Evolutionary conservation across 345 rosid species (phyloP).

Genomic region (Salix arbutifolia): DNA sequence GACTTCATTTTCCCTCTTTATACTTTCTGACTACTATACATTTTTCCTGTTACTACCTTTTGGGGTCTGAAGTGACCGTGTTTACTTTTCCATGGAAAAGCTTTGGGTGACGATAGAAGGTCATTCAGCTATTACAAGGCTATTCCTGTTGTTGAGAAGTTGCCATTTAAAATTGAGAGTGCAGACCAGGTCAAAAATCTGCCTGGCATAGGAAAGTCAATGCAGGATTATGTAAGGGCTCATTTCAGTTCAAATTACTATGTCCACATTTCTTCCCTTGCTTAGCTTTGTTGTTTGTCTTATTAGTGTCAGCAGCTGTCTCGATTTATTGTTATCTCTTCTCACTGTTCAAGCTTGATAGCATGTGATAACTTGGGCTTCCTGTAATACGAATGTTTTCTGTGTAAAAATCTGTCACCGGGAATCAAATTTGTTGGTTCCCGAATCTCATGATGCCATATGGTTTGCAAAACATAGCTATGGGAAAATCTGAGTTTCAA

Average conservation of each 20-base stretch:
- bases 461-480: not conserved
- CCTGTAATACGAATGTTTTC: not conserved
- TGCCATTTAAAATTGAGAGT: conserved; percentile 78
- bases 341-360: not conserved
- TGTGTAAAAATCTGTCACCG: not conserved
- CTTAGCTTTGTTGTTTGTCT: not conserved
- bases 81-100: conserved; percentile 35
- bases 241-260: not conserved
- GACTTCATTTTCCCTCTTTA: conserved; percentile 4
- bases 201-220: conserved; percentile 91
- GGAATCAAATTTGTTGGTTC: not conserved
- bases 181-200: conserved; percentile 72
- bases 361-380: not conserved
- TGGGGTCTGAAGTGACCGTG: conserved; percentile 7
- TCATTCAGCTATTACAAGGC: conserved; percentile 96
- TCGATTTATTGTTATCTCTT: not conserved
- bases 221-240: conserved; percentile 85
- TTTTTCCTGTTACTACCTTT: not conserved
- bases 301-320: not conserved
- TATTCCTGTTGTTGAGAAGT: conserved; percentile 76
- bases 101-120: conserved; percentile 90
- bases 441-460: not conserved
- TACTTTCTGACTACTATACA: not conserved
- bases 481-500: not conserved
- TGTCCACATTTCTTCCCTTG: not conserved